Base-by-base conservation (phyloP, 305 asterid genomes). In the Solanum hybrid region DNA sequence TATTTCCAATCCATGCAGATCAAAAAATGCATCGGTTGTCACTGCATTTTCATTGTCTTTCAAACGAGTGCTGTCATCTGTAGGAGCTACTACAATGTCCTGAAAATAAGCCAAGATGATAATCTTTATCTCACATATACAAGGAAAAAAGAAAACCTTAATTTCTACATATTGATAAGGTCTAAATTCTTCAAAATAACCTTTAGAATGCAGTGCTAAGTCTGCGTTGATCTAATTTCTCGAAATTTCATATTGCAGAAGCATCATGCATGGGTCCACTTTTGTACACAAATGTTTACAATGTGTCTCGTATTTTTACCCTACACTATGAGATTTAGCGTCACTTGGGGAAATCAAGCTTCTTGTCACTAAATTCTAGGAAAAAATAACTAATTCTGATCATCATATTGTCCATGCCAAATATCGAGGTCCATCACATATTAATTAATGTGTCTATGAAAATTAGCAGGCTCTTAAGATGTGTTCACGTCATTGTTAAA, bases 1-100 rank as follows among this genome's bases (percentile, higher is more conserved):
- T 76, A 89, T 88, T 81, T 94, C 92, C 85, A 95, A 86, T 91
- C 93, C 95, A 60, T 86, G 93, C 92, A 97, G 91, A 77, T 94
- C 95, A 6, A 93, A 89, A 37, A 92, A 71, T 81, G 91, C 86
- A 89, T 90, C 93, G 22, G 90, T 84, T 77, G 31, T 40, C 40
- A 14, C 86, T 86, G 88, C 84, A 64, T 90, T 92, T 90, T 89
- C 88, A 91, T 90, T 91, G 81, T 90, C 92, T 5, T 79, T 92
- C 38, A n/a, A 78, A 88, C 19, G 88, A 91, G 86, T 82, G 90
- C 89, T 90, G 8, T 38, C 66, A 66, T 22, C 77, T 75, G 86
- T 89, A 78, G 84, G 80, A 35, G 73, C 85, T 69, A 82, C 90
- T 91, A 90, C 86, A 87, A 90, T 90, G 89, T 78, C 98, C 98